A percentile compares a stretch with the other conserved stretches of the same genome.
Conservation (phyloP, 108 stramenopile genomes). For the Pseudonitzschia multiseries region DNA sequence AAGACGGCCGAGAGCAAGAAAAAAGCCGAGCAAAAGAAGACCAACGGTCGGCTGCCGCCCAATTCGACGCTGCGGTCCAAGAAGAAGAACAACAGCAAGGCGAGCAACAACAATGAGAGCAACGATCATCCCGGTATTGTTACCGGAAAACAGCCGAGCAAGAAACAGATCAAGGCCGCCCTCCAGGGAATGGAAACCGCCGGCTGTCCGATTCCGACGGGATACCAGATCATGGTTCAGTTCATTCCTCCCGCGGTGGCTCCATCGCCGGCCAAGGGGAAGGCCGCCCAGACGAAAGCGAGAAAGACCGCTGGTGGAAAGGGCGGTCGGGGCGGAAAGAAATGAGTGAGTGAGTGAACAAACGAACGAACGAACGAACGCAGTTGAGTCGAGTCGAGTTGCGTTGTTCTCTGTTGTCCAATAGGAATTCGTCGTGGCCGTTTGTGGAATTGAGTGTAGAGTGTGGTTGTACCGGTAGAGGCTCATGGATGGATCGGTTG, state of each 20-base stretch:
- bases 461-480: too few relatives aligned
- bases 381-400: too few relatives aligned
- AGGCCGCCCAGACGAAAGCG: not conserved
- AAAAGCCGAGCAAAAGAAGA: conserved; percentile 25
- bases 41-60: conserved; percentile 27
- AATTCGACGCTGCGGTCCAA: conserved; percentile 25
- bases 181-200: conserved; percentile 65
- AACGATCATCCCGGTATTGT: conserved; percentile 9
- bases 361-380: too few relatives aligned
- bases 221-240: conserved; percentile 76
- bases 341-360: not conserved
- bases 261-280: not conserved
- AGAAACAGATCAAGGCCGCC: conserved; percentile 69
- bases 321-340: not conserved
- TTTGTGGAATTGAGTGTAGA: too few relatives aligned
- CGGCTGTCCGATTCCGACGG: conserved; percentile 68
- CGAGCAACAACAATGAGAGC: not conserved
- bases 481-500: too few relatives aligned
- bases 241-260: conserved; percentile 49
- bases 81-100: conserved; percentile 16
- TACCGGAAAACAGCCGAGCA: conserved; percentile 33
- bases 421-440: too few relatives aligned
- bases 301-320: not conserved
- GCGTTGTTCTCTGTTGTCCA: too few relatives aligned
- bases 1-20: conserved; percentile 30